Base-by-base conservation (phyloP, 225 moss, liverwort and hornwort species). In the Polytrichum formosum region DNA sequence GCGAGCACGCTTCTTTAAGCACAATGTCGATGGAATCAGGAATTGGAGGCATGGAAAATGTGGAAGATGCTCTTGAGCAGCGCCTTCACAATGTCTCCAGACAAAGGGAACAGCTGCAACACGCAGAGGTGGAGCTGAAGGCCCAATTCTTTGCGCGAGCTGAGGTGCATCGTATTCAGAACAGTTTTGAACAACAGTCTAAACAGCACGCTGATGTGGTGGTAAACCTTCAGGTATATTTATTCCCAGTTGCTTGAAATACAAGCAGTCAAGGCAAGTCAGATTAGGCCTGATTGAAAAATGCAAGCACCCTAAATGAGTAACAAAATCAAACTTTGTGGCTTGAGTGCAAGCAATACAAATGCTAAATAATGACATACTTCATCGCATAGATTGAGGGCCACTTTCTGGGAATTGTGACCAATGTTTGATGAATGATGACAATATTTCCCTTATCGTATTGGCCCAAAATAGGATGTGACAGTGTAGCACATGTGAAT, bases 131-230 rank as follows among this genome's bases (percentile, higher is more conserved):
- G 62, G 91, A 96, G 73, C 80, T 96, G 35, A 83, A 87, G 81
- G 93, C 96, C n/a, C 88, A 90, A 74, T 93, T 90, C 77, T 88
- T 96, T 63, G 96, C 96, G 31, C 87, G 87, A 72, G 85, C 96
- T 67, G 91, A 96, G 82, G 84, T 96, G 68, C 82, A 91, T 19
- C 90, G 91, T 37, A 85, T 96, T 76, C 96, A 91, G 71, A 87
- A 79, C 68, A 90, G 70, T 63, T 85, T 90, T 46, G 93, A 91
- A 55, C 93, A 96, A 71, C 90, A 90, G 63, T 84, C 87, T 13
- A 93, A 93, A 78, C 91, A 96, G 66, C 93, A 96, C 67, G 80
- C 91, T 55, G 91, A 96, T 31, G 73, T 91, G 70, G 88, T 90
- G 29, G 83, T 87, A 65, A 90, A 76, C 77, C 77, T 96, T 67